Percentiles rank a stretch among this genome's conserved stretches.
These are phyloP conservation scores for Pachyrhizus erosus DNA, from an alignment of 306 rosid species.

Conservation along the genomic window DNA sequence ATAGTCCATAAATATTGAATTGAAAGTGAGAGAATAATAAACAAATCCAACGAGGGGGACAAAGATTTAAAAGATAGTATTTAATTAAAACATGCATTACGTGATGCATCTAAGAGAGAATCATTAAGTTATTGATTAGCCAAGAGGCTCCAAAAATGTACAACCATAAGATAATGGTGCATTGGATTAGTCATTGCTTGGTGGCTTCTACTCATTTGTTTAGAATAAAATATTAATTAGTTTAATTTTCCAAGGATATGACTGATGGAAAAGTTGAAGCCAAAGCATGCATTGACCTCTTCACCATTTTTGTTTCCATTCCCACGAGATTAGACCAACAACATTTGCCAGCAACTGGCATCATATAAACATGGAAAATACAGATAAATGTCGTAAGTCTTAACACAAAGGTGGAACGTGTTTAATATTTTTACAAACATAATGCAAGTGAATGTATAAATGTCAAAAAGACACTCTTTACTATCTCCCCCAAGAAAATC, in stretches of 20 bases:
- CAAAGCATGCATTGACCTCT: slow-evolving; percentile 57
- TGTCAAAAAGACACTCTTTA: background rate
- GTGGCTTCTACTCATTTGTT: slow-evolving; percentile 32
- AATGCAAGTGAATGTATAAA: slow-evolving; percentile 14
- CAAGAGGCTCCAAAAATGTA: slow-evolving; percentile 37
- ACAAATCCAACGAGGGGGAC: slow-evolving; percentile 56
- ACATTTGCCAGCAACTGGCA: slow-evolving; percentile 55
- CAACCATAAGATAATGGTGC: slow-evolving; percentile 48
- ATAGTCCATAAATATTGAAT: slow-evolving; percentile 41
- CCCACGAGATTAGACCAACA: slow-evolving; percentile 35
- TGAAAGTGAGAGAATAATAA: slow-evolving; percentile 46
- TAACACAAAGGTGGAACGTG: slow-evolving; percentile 21
- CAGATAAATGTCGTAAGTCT: background rate
- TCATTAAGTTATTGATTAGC: slow-evolving; percentile 34
- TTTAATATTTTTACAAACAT: background rate
- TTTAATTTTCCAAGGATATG: slow-evolving; percentile 34
- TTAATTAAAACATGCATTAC: slow-evolving; percentile 43
- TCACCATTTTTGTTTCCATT: slow-evolving; percentile 52
- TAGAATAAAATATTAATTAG: background rate
- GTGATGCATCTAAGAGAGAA: slow-evolving; percentile 46
- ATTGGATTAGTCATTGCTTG: slow-evolving; percentile 40
- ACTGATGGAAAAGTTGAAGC: slow-evolving; percentile 34
- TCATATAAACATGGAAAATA: slow-evolving; percentile 30
- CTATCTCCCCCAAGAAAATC: background rate
- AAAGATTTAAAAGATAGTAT: slow-evolving; percentile 38